Evolutionary conservation across 805 yeast species (phyloP).

Genomic region (Starmerella riodocensis): DNA sequence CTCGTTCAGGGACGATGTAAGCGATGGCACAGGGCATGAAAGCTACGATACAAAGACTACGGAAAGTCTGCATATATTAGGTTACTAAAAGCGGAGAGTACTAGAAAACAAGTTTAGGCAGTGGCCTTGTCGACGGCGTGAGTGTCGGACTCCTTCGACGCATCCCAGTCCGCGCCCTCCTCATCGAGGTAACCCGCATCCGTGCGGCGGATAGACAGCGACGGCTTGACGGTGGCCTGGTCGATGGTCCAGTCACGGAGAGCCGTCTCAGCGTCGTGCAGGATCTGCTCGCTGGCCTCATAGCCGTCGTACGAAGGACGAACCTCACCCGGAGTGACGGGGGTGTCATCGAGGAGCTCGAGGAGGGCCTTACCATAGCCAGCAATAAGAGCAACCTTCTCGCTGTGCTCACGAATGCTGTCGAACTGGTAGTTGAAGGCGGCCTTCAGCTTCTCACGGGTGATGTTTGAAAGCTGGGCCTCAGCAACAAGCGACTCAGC

Average conservation of each 20-base stretch:
- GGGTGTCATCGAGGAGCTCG: constrained; percentile 90
- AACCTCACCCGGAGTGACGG: constrained; percentile 98
- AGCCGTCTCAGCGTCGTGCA: constrained; percentile 91
- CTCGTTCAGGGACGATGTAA: not conserved
- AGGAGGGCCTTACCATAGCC: constrained; percentile 96
- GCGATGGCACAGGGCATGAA: not conserved
- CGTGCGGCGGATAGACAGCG: constrained; percentile 70
- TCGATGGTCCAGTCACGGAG: constrained; percentile 95
- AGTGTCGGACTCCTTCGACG: constrained; percentile 27
- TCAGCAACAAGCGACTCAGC: constrained; percentile 98
- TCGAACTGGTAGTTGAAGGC: constrained; percentile 95
- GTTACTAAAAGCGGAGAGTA: not conserved
- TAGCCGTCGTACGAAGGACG: constrained; percentile 97
- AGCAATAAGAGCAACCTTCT: constrained; percentile 92
- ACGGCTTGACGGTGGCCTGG: constrained; percentile 86
- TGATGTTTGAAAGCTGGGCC: constrained; percentile 95
- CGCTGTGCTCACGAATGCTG: constrained; percentile 85
- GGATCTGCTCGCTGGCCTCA: constrained; percentile 95
- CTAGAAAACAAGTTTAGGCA: not conserved
- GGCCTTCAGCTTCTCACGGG: constrained; percentile 95
- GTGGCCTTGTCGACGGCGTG: constrained; percentile 21
- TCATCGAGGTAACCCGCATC: constrained; percentile 31
- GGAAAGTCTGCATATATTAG: constrained; percentile 3
- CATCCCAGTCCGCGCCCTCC: constrained; percentile 30
- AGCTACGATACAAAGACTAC: constrained; percentile 15